A percentile compares a stretch with the other conserved stretches of the same genome.
These are phyloP conservation scores for Kwoniella heveanensis DNA, from an alignment of 768 basidiomycete genomes.

Conservation along the genomic window DNA sequence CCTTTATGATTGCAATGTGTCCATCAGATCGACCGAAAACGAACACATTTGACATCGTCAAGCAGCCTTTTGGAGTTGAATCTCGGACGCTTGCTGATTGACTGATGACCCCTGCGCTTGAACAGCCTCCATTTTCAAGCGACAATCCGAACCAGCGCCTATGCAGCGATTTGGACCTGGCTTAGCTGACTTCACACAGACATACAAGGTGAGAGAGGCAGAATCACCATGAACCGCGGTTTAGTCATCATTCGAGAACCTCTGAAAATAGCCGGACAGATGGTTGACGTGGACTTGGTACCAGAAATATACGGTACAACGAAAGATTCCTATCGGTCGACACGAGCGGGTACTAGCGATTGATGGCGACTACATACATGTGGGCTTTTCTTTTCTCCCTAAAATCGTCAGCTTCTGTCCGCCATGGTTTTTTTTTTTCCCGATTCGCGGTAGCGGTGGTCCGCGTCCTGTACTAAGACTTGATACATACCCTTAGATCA, in stretches of 20 bases:
- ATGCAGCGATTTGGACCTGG: conserved; percentile 64
- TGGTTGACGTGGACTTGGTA: too few relatives aligned
- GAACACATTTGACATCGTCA: too few relatives aligned
- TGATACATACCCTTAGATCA: too few relatives aligned
- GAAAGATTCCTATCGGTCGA: conserved; percentile 89
- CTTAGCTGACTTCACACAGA: conserved; percentile 71
- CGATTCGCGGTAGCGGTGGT: too few relatives aligned
- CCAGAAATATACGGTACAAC: conserved; percentile 86
- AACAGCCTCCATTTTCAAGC: conserved; percentile 91
- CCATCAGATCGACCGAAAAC: too few relatives aligned
- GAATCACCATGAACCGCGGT: neutral
- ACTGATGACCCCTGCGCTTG: conserved; percentile 1
- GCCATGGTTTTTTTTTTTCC: too few relatives aligned
- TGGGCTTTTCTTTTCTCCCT: conserved; percentile 55
- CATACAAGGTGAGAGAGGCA: conserved; percentile 70
- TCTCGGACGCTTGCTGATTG: neutral
- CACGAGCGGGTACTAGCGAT: conserved; percentile 90
- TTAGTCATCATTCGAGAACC: too few relatives aligned
- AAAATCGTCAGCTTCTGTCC: too few relatives aligned
- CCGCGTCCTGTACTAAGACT: too few relatives aligned
- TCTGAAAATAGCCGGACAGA: too few relatives aligned
- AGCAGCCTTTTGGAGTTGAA: too few relatives aligned
- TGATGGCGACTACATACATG: conserved; percentile 91
- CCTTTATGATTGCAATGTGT: too few relatives aligned
- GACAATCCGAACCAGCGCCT: conserved; percentile 69